phyloP scores from a whole-genome alignment of 192 early-diverging fungal genomes.

The Piromyces sp. region DNA sequence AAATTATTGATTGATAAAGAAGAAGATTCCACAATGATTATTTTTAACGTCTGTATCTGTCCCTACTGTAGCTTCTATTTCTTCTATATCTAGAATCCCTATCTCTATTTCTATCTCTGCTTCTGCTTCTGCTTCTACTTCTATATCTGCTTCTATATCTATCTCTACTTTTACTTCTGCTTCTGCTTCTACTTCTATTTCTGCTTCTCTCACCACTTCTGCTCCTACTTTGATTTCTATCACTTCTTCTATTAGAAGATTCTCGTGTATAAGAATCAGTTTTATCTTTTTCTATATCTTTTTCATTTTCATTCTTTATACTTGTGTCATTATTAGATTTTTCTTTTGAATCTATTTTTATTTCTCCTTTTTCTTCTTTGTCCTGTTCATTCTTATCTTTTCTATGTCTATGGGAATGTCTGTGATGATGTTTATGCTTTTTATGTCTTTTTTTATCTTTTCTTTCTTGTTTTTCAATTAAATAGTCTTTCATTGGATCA shows the following conservation, averaged over 20 bases:
- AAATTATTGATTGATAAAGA: no score
- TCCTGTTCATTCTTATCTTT: slow-evolving; percentile 23
- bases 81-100: neutral
- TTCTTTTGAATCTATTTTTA: slow-evolving; percentile 3
- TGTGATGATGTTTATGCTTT: neutral
- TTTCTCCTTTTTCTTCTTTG: slow-evolving; percentile 9
- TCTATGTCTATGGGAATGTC: neutral
- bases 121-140: neutral
- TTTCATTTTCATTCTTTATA: neutral
- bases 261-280: no score
- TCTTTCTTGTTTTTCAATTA: slow-evolving; percentile 33
- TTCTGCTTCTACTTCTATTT: neutral
- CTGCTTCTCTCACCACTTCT: neutral
- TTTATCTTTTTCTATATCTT: neutral
- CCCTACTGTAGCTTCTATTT: neutral
- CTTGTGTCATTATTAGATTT: slow-evolving; percentile 9
- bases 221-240: no score
- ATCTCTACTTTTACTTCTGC: neutral
- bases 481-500: slow-evolving; percentile 54
- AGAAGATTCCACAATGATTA: no score
- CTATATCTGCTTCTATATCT: neutral
- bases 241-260: no score
- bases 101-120: neutral
- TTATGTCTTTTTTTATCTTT: neutral
- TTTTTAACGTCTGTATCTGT: neutral